Conservation (phyloP, 306 rosid species). For the Notholithocarpus densiflorus region DNA sequence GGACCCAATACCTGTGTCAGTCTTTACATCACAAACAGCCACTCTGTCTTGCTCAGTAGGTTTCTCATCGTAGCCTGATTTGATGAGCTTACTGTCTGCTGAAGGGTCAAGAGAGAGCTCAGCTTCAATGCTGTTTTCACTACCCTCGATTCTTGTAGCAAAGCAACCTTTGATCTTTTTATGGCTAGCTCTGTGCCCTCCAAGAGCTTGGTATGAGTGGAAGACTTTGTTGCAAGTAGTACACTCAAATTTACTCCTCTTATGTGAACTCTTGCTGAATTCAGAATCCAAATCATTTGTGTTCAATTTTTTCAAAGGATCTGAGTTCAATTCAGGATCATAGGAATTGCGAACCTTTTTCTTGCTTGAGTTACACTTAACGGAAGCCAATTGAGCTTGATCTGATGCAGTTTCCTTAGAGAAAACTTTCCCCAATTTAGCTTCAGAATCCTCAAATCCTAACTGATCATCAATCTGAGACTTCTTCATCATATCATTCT, state of each 20-base stretch:
- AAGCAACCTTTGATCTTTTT: constrained; percentile 65
- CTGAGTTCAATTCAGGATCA: constrained; percentile 29
- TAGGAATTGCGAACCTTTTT: constrained; percentile 27
- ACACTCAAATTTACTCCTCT: constrained; percentile 71
- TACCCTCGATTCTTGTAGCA: constrained; percentile 51
- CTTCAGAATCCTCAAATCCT: constrained; percentile 35
- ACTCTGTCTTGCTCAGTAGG: constrained; percentile 14
- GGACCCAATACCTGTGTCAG: constrained; percentile 7
- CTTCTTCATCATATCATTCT: constrained; percentile 23
- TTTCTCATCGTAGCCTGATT: constrained; percentile 14
- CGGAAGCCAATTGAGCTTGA: constrained; percentile 29
- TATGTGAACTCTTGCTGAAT: constrained; percentile 31
- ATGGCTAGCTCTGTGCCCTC: constrained; percentile 94
- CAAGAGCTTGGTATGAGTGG: constrained; percentile 86
- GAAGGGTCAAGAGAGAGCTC: constrained; percentile 42
- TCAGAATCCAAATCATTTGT: constrained; percentile 34
- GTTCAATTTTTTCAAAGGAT: constrained; percentile 17
- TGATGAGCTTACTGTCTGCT: constrained; percentile 36
- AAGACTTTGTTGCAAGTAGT: constrained; percentile 71
- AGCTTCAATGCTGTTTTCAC: constrained; percentile 62
- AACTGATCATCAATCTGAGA: constrained; percentile 24
- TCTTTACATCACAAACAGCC: constrained; percentile 22
- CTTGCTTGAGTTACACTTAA: constrained; percentile 40
- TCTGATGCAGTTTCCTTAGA: constrained; percentile 33
- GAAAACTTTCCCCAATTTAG: constrained; percentile 26